phyloP scores from a whole-genome alignment of 208 protist genomes.

The Entamoeba moshkovskii region DNA sequence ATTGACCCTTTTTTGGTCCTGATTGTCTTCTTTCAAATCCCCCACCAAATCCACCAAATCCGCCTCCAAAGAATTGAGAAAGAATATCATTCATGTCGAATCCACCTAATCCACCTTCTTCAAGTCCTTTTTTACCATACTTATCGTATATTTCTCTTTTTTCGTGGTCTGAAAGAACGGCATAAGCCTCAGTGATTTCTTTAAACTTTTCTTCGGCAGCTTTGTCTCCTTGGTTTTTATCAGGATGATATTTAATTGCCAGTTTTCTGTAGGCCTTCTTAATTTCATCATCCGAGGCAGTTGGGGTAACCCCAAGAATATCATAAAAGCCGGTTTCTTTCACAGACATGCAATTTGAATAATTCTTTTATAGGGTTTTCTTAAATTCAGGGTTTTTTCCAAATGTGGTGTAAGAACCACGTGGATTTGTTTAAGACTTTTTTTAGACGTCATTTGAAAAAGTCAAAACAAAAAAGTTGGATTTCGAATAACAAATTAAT shows the following conservation, averaged over 20 bases:
- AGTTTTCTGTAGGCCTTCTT: constrained; percentile 69
- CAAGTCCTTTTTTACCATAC: constrained; percentile 81
- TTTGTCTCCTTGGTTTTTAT: constrained; percentile 56
- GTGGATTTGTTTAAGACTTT: no score
- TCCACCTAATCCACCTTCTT: constrained; percentile 49
- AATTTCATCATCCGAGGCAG: constrained; percentile 41
- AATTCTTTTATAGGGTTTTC: no score
- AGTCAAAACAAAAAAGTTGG: no score
- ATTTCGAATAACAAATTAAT: no score
- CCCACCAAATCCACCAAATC: neutral
- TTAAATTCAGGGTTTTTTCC: no score
- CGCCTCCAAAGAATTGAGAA: neutral
- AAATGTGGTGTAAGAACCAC: no score
- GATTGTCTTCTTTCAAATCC: neutral
- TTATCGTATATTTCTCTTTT: constrained; percentile 87
- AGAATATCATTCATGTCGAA: neutral
- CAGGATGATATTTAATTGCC: constrained; percentile 70
- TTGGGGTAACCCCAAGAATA: neutral
- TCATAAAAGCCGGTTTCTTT: constrained; percentile 1
- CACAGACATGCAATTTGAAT: no score
- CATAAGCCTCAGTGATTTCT: constrained; percentile 77
- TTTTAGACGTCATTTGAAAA: no score
- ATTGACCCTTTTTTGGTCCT: neutral
- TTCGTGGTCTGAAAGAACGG: constrained; percentile 77
- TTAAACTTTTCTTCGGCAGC: constrained; percentile 18